Evolutionary conservation across 495 filamentous ascomycete genomes (phyloP).

Genomic region (Annulohypoxylon moriforme): DNA sequence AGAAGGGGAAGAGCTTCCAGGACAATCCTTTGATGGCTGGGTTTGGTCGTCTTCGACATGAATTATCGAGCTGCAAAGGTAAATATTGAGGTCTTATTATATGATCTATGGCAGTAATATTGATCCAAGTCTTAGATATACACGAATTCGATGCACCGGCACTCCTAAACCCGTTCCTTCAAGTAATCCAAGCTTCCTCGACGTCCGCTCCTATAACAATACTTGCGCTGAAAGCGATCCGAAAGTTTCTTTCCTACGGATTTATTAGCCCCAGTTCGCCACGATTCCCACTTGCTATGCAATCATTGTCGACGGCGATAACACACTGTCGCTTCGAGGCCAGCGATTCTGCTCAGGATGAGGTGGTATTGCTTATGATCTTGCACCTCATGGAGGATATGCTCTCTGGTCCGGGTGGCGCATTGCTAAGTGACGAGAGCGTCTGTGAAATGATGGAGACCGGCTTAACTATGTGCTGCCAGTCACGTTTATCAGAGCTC

Average conservation of each 20-base stretch:
- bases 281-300: slow-evolving; percentile 90
- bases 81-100: slow-evolving; percentile 20
- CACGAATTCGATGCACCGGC: slow-evolving; percentile 88
- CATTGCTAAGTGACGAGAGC: slow-evolving; percentile 92
- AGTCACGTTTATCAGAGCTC: slow-evolving; percentile 89
- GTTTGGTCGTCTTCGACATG: slow-evolving; percentile 88
- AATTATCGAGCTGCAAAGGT: slow-evolving; percentile 91
- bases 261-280: slow-evolving; percentile 86
- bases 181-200: slow-evolving; percentile 95
- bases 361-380: slow-evolving; percentile 93
- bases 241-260: slow-evolving; percentile 96
- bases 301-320: slow-evolving; percentile 90
- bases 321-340: slow-evolving; percentile 99
- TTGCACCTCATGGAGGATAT: slow-evolving; percentile 98
- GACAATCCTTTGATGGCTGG: slow-evolving; percentile 97
- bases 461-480: slow-evolving; percentile 96
- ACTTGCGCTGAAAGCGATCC: slow-evolving; percentile 92
- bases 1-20: slow-evolving; percentile 98
- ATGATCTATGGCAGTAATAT: slow-evolving; percentile 1
- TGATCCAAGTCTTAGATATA: slow-evolving; percentile 70
- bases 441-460: slow-evolving; percentile 99
- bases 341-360: slow-evolving; percentile 91
- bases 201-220: slow-evolving; percentile 97
- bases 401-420: slow-evolving; percentile 91
- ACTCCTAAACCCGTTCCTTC: slow-evolving; percentile 93